Evolutionary conservation across 2,329 filamentous ascomycete genomes (phyloP), one percentile per base, ranked within the genome.

Genomic region (Calonectria crousiana): DNA sequence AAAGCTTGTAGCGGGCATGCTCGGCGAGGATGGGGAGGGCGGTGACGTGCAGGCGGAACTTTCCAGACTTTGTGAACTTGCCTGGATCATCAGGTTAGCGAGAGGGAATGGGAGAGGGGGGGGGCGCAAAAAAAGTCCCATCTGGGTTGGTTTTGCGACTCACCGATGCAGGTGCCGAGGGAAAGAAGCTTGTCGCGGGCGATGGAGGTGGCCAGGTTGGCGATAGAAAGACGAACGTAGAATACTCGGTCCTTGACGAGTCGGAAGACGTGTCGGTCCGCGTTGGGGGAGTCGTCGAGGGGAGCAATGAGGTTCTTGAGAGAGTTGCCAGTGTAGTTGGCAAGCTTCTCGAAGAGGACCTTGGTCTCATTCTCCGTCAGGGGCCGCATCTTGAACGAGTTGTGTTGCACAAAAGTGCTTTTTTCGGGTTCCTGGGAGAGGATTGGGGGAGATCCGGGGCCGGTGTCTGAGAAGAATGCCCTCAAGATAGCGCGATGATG

Each of bases 11-110:
- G 74, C 97, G 90, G 56, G 96, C 96, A 84, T 98, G 95, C 78
- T 95, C 93, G 72, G 96, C 94, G 78, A 99, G 93, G 76, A 98
- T 91, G 76, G 95, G 94, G 73, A 99, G 89, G 23, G 90, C 94
- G 1, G 96, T 98, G 83, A 98, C 95, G 87, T 98, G 96, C 70
- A 99, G 89, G 68, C 96, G 90, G 88, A 99, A 98, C 85, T 98
- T 98, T 76, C 95, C 95, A 6, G 95, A 95, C 89, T 98, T 98
- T 75, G 96, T 98, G 88, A 98, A 97, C 84, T 98, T 98, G 82
- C 95, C 95, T 91, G 47, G 68, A 23, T 65, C 28, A 36, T 56
- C 36, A 28, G 32, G 44, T 73, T 62, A 71, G 68, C 67, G n/a
- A n/a, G 53, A 36, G n/a, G 36, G 11, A n/a, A 6, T 11, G 56